phyloP scores from a whole-genome alignment of 106 monocot genomes.

The Dendrobium huoshanense region DNA sequence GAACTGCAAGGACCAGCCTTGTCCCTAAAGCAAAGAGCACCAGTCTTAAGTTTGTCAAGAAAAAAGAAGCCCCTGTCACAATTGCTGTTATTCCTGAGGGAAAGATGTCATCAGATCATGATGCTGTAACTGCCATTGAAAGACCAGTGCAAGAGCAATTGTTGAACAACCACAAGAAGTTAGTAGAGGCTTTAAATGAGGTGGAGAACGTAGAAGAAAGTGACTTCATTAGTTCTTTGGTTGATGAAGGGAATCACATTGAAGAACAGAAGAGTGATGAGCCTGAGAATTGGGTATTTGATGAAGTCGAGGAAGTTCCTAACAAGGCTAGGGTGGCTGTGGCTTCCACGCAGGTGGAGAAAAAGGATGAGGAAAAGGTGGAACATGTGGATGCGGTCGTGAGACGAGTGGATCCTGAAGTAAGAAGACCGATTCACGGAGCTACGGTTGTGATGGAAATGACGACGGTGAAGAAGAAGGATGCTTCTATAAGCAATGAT shows the following conservation, averaged over 20 bases:
- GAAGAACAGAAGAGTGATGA: not conserved
- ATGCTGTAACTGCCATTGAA: not conserved
- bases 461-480: not conserved
- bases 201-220: not conserved
- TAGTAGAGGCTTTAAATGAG: not conserved
- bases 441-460: not conserved
- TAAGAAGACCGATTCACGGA: not conserved
- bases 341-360: not conserved
- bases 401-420: not conserved
- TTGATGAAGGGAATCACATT: not conserved
- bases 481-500: slow-evolving; percentile 12
- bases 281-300: not conserved
- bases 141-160: not conserved
- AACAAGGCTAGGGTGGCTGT: not conserved
- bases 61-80: not conserved
- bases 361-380: not conserved
- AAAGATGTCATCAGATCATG: not conserved
- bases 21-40: not conserved
- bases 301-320: not conserved
- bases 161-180: not conserved
- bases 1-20: not conserved
- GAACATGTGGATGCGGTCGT: not conserved
- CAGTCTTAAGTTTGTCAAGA: not conserved
- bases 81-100: not conserved
- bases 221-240: not conserved